Evolutionary conservation across 306 rosid species (phyloP).

Genomic region (Neltuma alba): DNA sequence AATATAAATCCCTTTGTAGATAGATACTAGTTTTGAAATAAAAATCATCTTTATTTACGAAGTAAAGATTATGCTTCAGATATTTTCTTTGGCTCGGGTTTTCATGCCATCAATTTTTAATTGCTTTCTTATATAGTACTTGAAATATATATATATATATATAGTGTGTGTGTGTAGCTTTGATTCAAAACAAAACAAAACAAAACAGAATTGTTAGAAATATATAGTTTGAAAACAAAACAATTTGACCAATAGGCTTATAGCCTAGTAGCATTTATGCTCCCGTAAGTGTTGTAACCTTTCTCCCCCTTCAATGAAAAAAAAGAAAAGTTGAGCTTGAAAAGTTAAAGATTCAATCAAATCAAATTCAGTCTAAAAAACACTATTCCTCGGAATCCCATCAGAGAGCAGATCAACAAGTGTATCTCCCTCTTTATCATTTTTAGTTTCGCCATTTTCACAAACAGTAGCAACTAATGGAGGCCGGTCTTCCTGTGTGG

Average conservation of each 20-base stretch:
- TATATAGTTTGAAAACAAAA: background rate
- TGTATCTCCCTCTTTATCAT: slow-evolving; percentile 41
- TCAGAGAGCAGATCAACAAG: slow-evolving; percentile 52
- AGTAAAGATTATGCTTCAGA: background rate
- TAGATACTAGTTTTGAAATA: too few species aligned
- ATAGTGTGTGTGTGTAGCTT: background rate
- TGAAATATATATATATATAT: too few species aligned
- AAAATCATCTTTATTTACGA: too few species aligned
- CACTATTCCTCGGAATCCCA: slow-evolving; percentile 49
- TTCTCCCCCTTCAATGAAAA: too few species aligned
- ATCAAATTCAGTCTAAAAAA: slow-evolving; percentile 39
- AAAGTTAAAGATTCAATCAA: background rate
- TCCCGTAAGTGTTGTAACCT: too few species aligned
- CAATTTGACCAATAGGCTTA: too few species aligned
- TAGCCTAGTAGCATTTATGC: too few species aligned
- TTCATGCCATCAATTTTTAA: background rate
- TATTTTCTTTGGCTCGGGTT: background rate
- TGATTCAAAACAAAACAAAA: background rate
- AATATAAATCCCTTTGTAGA: background rate
- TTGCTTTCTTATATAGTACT: background rate
- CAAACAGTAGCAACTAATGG: slow-evolving; percentile 27
- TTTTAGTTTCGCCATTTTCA: slow-evolving; percentile 44
- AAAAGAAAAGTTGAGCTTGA: too few species aligned
- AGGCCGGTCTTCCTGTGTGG: slow-evolving; percentile 25
- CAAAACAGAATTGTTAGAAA: background rate